Percentiles rank a stretch among this genome's conserved stretches.
These are phyloP conservation scores for Ceratocystis eucalypticola DNA, from an alignment of 2,329 filamentous ascomycete species.

Conservation along the genomic window DNA sequence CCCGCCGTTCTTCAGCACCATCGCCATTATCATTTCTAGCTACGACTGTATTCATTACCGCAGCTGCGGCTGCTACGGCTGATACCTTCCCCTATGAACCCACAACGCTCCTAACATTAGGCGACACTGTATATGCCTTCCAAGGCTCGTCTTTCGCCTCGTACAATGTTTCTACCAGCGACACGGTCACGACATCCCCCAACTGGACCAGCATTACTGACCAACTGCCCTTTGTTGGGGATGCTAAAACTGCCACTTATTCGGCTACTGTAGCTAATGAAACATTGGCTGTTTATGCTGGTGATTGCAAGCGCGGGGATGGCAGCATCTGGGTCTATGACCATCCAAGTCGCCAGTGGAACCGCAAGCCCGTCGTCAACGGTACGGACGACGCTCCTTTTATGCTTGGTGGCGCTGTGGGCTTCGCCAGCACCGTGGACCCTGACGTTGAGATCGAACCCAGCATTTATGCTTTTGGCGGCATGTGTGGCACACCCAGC, in stretches of 20 bases:
- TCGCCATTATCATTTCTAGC: conserved; percentile 6
- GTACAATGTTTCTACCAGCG: conserved; percentile 46
- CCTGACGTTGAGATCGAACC: conserved; percentile 31
- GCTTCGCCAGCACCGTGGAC: conserved; percentile 51
- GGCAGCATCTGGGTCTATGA: conserved; percentile 57
- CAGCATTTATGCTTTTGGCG: conserved; percentile 65
- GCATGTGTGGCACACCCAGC: conserved; percentile 52
- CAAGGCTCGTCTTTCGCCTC: conserved; percentile 28
- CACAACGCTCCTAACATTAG: conserved; percentile 14
- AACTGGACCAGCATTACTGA: conserved; percentile 39
- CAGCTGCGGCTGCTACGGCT: conserved; percentile 8
- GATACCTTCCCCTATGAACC: conserved; percentile 14
- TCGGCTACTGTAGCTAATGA: conserved; percentile 51
- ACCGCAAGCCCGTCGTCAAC: conserved; percentile 18
- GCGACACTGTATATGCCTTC: conserved; percentile 56
- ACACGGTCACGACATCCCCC: conserved; percentile 36
- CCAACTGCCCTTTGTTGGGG: conserved; percentile 48
- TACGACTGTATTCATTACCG: neutral
- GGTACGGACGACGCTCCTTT: conserved; percentile 28
- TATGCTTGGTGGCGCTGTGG: conserved; percentile 44
- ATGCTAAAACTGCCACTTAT: conserved; percentile 43
- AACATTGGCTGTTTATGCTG: conserved; percentile 58
- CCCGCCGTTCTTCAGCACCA: neutral
- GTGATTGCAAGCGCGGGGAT: conserved; percentile 48
- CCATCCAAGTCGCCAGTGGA: conserved; percentile 29